Base-by-base conservation (phyloP, 225 moss, liverwort and hornwort species). In the Sphagnum tenellum region DNA sequence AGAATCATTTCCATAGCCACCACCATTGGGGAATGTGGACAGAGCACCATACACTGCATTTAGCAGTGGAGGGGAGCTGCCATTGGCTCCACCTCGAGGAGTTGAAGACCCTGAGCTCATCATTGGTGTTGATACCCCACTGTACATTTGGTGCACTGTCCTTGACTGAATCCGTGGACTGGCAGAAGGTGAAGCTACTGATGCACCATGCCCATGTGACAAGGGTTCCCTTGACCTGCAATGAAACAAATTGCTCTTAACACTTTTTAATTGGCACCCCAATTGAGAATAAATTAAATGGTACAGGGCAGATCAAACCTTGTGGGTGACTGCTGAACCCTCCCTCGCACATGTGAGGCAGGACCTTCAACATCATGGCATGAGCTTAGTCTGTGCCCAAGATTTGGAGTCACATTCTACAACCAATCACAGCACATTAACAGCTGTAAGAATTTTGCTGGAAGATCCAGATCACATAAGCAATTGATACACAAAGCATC, bases 21-120 rank as follows among this genome's bases (percentile, higher is more conserved):
- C 75, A 55, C 89, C 88, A 62, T 71, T 73, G 5, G 86, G 73
- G 61, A 81, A 82, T 0, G 65, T 59, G 1, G 85, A 67, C 53
- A 83, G 64, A 12, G 85, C 87, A 57, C 89, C 94, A 12, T 77
- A 91, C 57, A 85, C 75, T 50, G 84, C 89, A 71, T 81, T 83
- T 0, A 74, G 65, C 55, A 86, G 86, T 5, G 82, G 8, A 45
- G 78, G 88, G 5, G 88, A 81, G 65, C 79, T 80, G 57, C 91
- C 87, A 67, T 86, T 82, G 48, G 78, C 89, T 76, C 83, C 81
- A 49, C 81, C 84, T 50, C 75, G 91, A 3, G 94, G 91, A 57
- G 91, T 88, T 3, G 94, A 94, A 4, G 83, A 71, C 5, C 94
- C 94, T 11, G 94, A 94, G 71, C 84, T 86, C 82, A 94, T 75